Conservation (phyloP, 495 filamentous ascomycete genomes). For the Aspergillus bridgeri region DNA sequence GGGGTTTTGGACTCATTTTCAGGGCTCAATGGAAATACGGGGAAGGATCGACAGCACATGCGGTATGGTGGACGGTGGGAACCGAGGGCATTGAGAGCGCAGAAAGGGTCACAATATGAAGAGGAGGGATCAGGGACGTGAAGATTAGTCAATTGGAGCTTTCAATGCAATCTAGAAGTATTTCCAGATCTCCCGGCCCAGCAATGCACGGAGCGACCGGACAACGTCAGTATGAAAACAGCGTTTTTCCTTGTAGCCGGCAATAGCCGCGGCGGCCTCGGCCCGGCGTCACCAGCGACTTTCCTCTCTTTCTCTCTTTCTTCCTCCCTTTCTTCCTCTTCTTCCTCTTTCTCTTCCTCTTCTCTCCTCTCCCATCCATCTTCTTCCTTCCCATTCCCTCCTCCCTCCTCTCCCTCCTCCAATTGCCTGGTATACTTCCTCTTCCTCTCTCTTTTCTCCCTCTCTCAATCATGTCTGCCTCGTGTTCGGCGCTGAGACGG, state of each 20-base stretch:
- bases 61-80: neutral
- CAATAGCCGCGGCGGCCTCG: slow-evolving; percentile 23
- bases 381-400: slow-evolving; percentile 8
- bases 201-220: too few relatives aligned
- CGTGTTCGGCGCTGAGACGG: slow-evolving; percentile 41
- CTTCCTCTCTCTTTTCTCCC: slow-evolving; percentile 17
- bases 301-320: slow-evolving; percentile 12
- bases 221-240: neutral
- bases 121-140: neutral
- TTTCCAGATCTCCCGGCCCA: too few relatives aligned
- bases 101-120: neutral
- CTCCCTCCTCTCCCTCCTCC: slow-evolving; percentile 4
- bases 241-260: slow-evolving; percentile 10
- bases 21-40: too few relatives aligned
- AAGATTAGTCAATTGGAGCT: neutral
- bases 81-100: neutral
- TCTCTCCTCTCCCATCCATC: slow-evolving; percentile 4
- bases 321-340: slow-evolving; percentile 5
- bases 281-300: slow-evolving; percentile 11
- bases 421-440: slow-evolving; percentile 3
- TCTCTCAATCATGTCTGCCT: slow-evolving; percentile 27
- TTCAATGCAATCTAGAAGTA: neutral
- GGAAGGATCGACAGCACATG: neutral
- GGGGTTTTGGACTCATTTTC: too few relatives aligned
- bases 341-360: slow-evolving; percentile 10